Percentiles rank a stretch among this genome's conserved stretches.
phyloP scores from a whole-genome alignment of 1,139 yeast genomes.

The Blastobotrys serpentis region DNA sequence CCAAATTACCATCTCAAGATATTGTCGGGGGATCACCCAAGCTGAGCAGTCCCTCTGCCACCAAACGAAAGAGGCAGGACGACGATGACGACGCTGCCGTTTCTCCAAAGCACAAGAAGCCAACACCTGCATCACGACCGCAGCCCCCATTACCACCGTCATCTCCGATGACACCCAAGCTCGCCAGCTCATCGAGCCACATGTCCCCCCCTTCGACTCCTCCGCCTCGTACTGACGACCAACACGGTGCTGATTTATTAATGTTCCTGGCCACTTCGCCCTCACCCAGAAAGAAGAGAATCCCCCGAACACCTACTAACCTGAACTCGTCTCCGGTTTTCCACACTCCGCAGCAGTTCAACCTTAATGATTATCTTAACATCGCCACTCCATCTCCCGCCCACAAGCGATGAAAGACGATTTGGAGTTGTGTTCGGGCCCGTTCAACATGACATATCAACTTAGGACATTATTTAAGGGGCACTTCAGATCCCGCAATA shows the following conservation, averaged over 20 bases:
- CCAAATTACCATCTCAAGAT: not conserved
- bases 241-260: constrained; percentile 80
- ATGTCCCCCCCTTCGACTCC: constrained; percentile 26
- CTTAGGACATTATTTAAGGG: too few relatives aligned
- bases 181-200: constrained; percentile 14
- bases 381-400: constrained; percentile 72
- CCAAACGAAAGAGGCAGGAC: constrained; percentile 6
- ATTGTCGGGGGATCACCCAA: not conserved
- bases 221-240: constrained; percentile 43
- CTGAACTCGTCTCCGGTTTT: constrained; percentile 27
- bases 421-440: too few relatives aligned
- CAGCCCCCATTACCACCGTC: not conserved
- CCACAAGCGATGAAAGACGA: not conserved
- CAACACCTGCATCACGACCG: constrained; percentile 4
- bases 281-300: constrained; percentile 52
- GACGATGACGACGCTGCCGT: constrained; percentile 4
- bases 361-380: constrained; percentile 79
- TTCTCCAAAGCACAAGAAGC: too few relatives aligned
- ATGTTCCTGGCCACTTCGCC: constrained; percentile 87
- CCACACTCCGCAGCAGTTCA: constrained; percentile 57
- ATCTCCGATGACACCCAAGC: constrained; percentile 4
- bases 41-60: not conserved
- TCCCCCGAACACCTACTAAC: constrained; percentile 18
- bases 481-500: too few relatives aligned
- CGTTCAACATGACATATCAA: too few relatives aligned